A percentile compares a stretch with the other conserved stretches of the same genome.
These are phyloP conservation scores for Intubia oerlemansii DNA, from an alignment of 2,329 filamentous ascomycete species.

Conservation along the genomic window DNA sequence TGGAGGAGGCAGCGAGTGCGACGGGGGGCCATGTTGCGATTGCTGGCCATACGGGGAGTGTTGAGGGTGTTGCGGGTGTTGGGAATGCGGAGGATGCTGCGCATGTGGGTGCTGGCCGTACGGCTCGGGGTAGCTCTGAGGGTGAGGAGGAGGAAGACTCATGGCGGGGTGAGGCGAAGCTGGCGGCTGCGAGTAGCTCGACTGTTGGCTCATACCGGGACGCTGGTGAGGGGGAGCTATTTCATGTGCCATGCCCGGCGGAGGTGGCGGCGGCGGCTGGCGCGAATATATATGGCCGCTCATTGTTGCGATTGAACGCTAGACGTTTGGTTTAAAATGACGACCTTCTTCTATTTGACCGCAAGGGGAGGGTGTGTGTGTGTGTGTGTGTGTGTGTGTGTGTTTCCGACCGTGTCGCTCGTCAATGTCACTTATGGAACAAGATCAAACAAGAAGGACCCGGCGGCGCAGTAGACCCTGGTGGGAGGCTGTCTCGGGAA, in stretches of 20 bases:
- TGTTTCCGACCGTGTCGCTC: too few species aligned
- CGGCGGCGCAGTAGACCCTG: too few species aligned
- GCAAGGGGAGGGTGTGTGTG: too few species aligned
- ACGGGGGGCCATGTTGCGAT: too few species aligned
- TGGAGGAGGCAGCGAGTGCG: neutral
- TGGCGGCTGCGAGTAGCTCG: constrained; percentile 2
- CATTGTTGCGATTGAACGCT: constrained; percentile 5
- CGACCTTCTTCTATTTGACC: too few species aligned
- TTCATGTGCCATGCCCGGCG: constrained; percentile 5
- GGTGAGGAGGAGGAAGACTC: constrained; percentile 5
- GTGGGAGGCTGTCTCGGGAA: too few species aligned
- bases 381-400: too few species aligned
- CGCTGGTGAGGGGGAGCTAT: neutral
- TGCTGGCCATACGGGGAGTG: neutral
- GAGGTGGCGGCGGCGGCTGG: constrained; percentile 5
- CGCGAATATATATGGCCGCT: constrained; percentile 6
- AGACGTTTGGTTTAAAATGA: too few species aligned
- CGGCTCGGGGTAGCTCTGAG: constrained; percentile 5
- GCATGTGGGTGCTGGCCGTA: constrained; percentile 5
- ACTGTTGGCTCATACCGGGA: constrained; percentile 3
- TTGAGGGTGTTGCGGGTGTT: neutral
- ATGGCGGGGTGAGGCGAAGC: constrained; percentile 5
- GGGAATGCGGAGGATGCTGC: neutral
- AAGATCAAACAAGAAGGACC: too few species aligned
- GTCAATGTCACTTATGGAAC: too few species aligned